Evolutionary conservation across 345 rosid species (phyloP), one percentile per base, ranked within the genome.

Genomic region (Cochlearia excelsa): DNA sequence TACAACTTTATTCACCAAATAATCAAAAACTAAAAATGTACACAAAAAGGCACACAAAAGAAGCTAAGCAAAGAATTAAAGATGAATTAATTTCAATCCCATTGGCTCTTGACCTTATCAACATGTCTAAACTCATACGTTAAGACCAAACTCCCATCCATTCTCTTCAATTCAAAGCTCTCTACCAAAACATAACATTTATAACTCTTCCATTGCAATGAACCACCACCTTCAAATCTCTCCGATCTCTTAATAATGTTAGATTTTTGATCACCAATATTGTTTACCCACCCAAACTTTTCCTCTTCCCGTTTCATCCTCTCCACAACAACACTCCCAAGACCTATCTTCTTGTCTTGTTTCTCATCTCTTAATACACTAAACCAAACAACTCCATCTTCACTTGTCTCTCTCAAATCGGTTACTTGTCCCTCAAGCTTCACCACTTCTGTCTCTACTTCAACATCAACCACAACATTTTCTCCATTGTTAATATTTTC

Each of bases 241-340:
- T 74, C 80, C 3, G 29, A 65, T 53, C 62, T 73, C 57, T 75
- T 74, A 30, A 16, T 16, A 16, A 86, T 73, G 31, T 11, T 66
- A 45, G 63, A 69, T 30, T n/a, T 47, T 2, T 51, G 23, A 31
- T 60, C 31, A 3, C 51, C 57, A 4, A 8, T 31, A 3, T 57
- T 45, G 1, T 63, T 43, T 6, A 62, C 54, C 87, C 90, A 86
- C 4, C 84, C 90, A 8, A 82, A 74, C 51, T 67, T 77, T 51
- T 77, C 88, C 67, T 75, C 68, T 66, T 80, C 85, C 85, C 80
- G 75, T 63, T 66, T 81, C 87, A 87, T 84, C 55, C 81, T 78
- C 72, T 84, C 88, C 28, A 74, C 54, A 26, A 79, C 78, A 7
- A 54, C 74, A 41, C 51, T 38, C 5, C 85, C 73, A 53, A 87